Evolutionary conservation across 164 flowering plant genomes (phyloP).

Genomic region (Vitis riparia): DNA sequence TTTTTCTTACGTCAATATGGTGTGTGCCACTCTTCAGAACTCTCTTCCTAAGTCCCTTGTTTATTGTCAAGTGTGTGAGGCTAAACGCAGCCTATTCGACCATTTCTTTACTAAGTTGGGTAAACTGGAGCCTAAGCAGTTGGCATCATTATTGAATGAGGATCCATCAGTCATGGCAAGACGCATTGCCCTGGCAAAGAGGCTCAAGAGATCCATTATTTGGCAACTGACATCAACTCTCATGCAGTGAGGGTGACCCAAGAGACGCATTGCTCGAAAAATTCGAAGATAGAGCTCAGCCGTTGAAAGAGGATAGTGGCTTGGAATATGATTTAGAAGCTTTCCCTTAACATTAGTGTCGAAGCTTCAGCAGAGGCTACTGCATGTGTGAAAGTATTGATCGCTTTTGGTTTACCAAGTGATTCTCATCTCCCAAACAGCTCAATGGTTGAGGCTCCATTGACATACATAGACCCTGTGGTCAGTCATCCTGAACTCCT

Average conservation of each 20-base stretch:
- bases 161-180: slow-evolving; percentile 94
- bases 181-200: slow-evolving; percentile 66
- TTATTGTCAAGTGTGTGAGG: slow-evolving; percentile 78
- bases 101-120: slow-evolving; percentile 85
- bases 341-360: too few species aligned
- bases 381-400: too few species aligned
- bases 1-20: slow-evolving; percentile 86
- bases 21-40: slow-evolving; percentile 65
- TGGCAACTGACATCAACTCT: slow-evolving; percentile 89
- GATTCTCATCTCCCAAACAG: too few species aligned
- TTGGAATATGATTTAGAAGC: too few species aligned
- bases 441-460: too few species aligned
- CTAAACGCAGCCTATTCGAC: slow-evolving; percentile 83
- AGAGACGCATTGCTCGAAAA: slow-evolving; percentile 72
- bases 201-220: slow-evolving; percentile 34
- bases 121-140: slow-evolving; percentile 61
- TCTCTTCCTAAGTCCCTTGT: slow-evolving; percentile 92
- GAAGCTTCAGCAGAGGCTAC: too few species aligned
- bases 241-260: slow-evolving; percentile 61
- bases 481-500: too few species aligned
- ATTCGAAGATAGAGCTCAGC: too few species aligned
- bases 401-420: too few species aligned
- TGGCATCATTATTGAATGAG: slow-evolving; percentile 73
- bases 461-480: too few species aligned
- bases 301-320: too few species aligned